Evolutionary conservation across 148 eudicot species (phyloP).

Genomic region (Selenicereus undatus): DNA sequence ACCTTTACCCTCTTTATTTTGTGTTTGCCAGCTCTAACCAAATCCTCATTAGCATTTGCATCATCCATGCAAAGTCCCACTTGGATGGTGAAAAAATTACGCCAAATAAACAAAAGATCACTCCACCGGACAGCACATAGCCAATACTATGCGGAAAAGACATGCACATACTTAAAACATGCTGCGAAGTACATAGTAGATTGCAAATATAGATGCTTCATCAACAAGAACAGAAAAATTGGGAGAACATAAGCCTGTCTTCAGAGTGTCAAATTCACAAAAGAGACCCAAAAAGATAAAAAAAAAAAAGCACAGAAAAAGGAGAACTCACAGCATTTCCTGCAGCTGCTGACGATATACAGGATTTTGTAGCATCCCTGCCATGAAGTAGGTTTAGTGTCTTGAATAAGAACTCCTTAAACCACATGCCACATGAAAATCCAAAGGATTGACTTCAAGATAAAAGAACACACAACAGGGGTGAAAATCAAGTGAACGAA

Average conservation of each 20-base stretch:
- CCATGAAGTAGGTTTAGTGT: conserved; percentile 11
- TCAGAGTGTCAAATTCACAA: too few relatives aligned
- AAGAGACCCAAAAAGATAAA: background rate
- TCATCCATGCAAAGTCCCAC: too few relatives aligned
- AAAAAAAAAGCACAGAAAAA: background rate
- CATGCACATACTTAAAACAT: background rate
- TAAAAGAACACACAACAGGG: background rate
- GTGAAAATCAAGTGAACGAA: background rate
- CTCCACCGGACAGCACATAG: too few relatives aligned
- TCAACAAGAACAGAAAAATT: background rate
- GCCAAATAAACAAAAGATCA: background rate
- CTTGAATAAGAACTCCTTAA: conserved; percentile 3
- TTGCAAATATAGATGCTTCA: background rate
- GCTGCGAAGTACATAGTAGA: background rate
- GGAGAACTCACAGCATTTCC: conserved; percentile 79
- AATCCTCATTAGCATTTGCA: too few relatives aligned
- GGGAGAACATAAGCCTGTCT: background rate
- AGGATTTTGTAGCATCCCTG: conserved; percentile 99
- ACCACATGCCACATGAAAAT: background rate
- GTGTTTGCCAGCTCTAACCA: too few relatives aligned
- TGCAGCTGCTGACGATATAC: conserved; percentile 83
- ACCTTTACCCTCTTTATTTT: too few relatives aligned
- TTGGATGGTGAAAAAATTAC: too few relatives aligned
- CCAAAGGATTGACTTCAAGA: background rate
- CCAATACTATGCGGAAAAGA: background rate